Conservation (phyloP, 306 rosid genomes). For the Begonia masoniana region DNA sequence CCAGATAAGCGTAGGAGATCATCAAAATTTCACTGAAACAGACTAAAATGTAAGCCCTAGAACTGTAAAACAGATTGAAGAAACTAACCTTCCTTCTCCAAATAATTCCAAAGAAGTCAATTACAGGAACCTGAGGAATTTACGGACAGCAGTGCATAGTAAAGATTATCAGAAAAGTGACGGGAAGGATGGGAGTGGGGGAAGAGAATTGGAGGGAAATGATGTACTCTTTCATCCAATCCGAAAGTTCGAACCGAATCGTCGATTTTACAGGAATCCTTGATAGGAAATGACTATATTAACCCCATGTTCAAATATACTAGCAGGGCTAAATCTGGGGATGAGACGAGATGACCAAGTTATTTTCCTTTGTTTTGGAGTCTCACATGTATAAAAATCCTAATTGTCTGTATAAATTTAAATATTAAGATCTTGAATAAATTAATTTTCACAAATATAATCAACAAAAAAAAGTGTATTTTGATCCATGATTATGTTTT, state of each 20-base stretch:
- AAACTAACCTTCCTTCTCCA: background rate
- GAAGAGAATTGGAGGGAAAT: background rate
- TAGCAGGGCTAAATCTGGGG: no score
- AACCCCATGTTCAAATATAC: background rate
- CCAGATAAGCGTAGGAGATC: no score
- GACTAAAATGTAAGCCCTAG: background rate
- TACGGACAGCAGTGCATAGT: background rate
- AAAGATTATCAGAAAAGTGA: no score
- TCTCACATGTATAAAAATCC: no score
- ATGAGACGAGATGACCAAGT: no score
- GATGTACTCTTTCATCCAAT: background rate
- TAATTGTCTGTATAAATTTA: no score
- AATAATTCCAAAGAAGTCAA: background rate
- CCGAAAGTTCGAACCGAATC: background rate
- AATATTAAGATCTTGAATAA: no score
- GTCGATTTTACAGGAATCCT: background rate
- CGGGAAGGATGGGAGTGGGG: background rate
- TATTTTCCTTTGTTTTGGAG: no score
- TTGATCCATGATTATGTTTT: no score
- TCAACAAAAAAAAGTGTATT: no score
- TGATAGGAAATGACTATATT: background rate
- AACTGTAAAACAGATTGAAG: background rate
- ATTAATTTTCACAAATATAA: no score
- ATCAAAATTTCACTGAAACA: background rate
- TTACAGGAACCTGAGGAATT: background rate